Conservation (phyloP, 2,329 filamentous ascomycete species). For the Emmonsiellopsis sp. region DNA sequence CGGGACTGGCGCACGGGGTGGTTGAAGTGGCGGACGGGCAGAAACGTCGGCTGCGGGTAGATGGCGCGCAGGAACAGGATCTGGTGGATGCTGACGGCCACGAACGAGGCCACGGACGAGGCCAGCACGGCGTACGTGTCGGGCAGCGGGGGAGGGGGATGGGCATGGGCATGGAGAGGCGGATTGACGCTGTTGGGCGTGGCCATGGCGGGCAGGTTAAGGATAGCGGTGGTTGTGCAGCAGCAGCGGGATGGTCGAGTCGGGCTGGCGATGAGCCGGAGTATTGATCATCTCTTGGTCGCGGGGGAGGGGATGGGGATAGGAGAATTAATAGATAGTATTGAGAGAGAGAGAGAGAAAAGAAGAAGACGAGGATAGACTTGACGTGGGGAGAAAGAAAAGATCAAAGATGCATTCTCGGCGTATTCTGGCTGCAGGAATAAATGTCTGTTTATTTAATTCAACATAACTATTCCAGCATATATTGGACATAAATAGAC, state of each 20-base stretch:
- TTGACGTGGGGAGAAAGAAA: neutral
- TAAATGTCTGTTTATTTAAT: neutral
- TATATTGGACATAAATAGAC: neutral
- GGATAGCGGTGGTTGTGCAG: constrained; percentile 6
- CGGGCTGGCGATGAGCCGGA: neutral
- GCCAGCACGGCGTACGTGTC: constrained; percentile 52
- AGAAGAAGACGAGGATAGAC: neutral
- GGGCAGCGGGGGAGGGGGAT: constrained; percentile 25
- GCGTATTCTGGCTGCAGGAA: neutral
- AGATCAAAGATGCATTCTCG: neutral
- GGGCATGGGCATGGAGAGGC: constrained; percentile 10
- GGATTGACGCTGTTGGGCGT: neutral
- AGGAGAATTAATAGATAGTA: neutral
- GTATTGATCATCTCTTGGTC: constrained; percentile 3
- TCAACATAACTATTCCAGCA: neutral
- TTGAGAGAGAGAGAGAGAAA: neutral
- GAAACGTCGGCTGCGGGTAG: constrained; percentile 70
- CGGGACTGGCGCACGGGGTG: constrained; percentile 75
- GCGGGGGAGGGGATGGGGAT: neutral
- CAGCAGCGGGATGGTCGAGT: constrained; percentile 1
- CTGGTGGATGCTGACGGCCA: constrained; percentile 74
- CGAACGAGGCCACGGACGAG: constrained; percentile 64
- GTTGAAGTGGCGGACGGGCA: constrained; percentile 71
- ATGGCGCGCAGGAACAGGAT: constrained; percentile 73
- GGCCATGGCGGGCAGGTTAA: neutral